These are phyloP conservation scores for barrel medic (Medicago truncatula) DNA, from an alignment of 306 rosid species.

Conservation along the genomic window DNA sequence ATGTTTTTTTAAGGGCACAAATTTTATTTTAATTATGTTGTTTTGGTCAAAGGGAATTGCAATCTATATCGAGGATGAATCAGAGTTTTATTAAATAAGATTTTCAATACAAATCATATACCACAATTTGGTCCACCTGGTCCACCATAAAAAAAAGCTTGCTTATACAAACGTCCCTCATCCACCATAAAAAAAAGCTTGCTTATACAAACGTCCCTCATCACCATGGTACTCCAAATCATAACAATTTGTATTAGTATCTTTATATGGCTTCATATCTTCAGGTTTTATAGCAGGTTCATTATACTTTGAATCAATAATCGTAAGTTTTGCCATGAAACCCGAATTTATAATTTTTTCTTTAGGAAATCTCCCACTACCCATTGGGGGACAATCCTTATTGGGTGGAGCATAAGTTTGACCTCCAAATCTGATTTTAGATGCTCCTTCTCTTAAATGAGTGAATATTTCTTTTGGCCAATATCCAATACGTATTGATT, in stretches of 20 bases:
- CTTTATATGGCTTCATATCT: not conserved
- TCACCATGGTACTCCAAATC: not conserved
- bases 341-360: not conserved
- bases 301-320: not conserved
- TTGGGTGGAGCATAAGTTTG: not conserved
- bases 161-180: not conserved
- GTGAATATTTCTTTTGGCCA: constrained; percentile 26
- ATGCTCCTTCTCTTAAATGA: not conserved
- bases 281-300: not conserved
- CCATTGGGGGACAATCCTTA: constrained; percentile 12
- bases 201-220: not conserved
- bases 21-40: too few species aligned
- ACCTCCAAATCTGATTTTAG: not conserved
- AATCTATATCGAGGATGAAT: not conserved
- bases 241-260: not conserved
- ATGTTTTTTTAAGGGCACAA: too few species aligned
- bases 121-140: not conserved
- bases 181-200: not conserved
- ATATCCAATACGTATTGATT: not conserved
- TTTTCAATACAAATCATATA: not conserved
- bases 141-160: not conserved
- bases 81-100: not conserved
- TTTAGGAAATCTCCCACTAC: constrained; percentile 20
- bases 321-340: not conserved
- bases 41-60: too few species aligned